Percentiles rank a stretch among this genome's conserved stretches.
These are phyloP conservation scores for Picea sitchensis DNA, from an alignment of 75 land plant genomes.

Conservation along the genomic window DNA sequence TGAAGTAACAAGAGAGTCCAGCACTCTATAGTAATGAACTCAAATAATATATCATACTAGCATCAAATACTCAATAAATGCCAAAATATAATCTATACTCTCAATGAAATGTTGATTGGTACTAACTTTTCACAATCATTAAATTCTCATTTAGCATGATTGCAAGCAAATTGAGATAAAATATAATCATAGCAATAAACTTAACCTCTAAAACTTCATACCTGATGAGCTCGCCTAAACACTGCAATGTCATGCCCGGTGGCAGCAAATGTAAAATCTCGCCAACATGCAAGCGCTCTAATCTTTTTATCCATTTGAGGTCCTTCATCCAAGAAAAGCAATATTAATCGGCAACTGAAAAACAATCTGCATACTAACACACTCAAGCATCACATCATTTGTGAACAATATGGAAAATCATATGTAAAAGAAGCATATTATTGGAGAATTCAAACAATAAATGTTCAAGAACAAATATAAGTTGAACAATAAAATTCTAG, in stretches of 20 bases:
- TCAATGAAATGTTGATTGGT: too few relatives aligned
- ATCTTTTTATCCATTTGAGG: conserved; percentile 88
- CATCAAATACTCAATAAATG: too few relatives aligned
- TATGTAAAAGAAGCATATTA: too few relatives aligned
- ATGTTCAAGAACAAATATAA: background rate
- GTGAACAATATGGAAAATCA: background rate
- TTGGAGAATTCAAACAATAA: background rate
- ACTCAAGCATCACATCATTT: background rate
- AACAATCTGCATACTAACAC: background rate
- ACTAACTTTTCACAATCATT: too few relatives aligned
- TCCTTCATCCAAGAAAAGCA: conserved; percentile 34
- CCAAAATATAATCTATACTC: too few relatives aligned
- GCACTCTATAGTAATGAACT: too few relatives aligned
- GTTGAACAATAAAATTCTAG: background rate
- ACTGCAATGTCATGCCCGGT: conserved; percentile 72
- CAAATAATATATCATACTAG: too few relatives aligned
- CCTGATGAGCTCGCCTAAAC: conserved; percentile 90
- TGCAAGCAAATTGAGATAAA: too few relatives aligned
- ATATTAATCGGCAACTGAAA: too few relatives aligned
- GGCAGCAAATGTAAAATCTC: conserved; percentile 90
- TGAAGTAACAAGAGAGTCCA: too few relatives aligned
- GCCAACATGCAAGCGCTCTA: conserved; percentile 77
- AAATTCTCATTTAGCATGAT: too few relatives aligned
- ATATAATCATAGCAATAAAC: too few relatives aligned
- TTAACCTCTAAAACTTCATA: conserved; percentile 13